phyloP scores from a whole-genome alignment of 768 basidiomycete genomes.

The Mrakia blollopis region DNA sequence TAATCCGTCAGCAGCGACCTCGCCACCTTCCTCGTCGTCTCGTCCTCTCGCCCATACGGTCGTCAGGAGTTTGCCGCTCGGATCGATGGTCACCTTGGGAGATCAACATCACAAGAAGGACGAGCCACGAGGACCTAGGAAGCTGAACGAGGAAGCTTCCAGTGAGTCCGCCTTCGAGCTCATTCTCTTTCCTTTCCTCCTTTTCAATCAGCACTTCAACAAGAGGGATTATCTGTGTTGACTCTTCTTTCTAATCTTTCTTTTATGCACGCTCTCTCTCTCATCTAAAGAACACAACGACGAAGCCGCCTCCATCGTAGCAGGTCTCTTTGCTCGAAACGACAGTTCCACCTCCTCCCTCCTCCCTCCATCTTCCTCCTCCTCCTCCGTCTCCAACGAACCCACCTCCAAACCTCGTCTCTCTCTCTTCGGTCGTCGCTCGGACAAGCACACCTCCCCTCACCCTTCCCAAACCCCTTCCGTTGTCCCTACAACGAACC shows the following conservation, averaged over 20 bases:
- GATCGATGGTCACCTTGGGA: conserved; percentile 26
- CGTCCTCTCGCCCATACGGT: conserved; percentile 24
- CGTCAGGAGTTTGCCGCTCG: conserved; percentile 24
- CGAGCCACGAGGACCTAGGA: not conserved
- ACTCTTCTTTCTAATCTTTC: not conserved
- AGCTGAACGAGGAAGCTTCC: conserved; percentile 19
- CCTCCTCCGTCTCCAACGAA: not conserved
- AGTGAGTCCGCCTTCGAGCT: not conserved
- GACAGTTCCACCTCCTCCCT: conserved; percentile 23
- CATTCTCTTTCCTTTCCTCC: not conserved
- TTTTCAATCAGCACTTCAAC: too few species aligned
- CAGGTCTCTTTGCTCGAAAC: conserved; percentile 22
- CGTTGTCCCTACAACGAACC: conserved; percentile 44
- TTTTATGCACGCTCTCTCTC: too few species aligned
- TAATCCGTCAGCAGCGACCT: not conserved
- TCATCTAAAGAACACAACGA: conserved; percentile 23
- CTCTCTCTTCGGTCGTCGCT: conserved; percentile 12
- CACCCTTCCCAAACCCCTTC: conserved; percentile 48
- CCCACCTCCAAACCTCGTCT: conserved; percentile 20
- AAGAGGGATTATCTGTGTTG: not conserved
- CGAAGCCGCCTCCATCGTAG: conserved; percentile 24
- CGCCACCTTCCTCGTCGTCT: conserved; percentile 4
- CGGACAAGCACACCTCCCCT: not conserved
- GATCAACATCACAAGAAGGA: conserved; percentile 21
- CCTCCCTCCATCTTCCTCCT: not conserved